phyloP scores from a whole-genome alignment of 2,329 filamentous ascomycete genomes.

The Nannizzia gypsea region DNA sequence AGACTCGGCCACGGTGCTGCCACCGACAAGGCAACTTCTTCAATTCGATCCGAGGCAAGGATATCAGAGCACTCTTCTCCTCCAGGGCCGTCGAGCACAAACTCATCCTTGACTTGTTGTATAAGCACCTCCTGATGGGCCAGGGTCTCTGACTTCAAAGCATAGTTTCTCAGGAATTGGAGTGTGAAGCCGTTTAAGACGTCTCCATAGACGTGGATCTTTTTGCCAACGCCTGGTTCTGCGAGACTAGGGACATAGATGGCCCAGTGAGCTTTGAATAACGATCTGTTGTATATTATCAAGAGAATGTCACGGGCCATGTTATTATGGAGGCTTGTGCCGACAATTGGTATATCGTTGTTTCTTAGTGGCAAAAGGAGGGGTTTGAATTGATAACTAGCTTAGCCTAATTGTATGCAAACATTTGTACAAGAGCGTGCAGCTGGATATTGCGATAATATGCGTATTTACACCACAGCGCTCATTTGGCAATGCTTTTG shows the following conservation, averaged over 20 bases:
- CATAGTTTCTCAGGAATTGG: slow-evolving; percentile 17
- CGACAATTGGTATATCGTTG: neutral
- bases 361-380: neutral
- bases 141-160: slow-evolving; percentile 8
- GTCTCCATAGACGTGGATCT: slow-evolving; percentile 17
- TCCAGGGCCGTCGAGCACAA: neutral
- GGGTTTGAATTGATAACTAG: neutral
- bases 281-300: slow-evolving; percentile 16
- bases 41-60: slow-evolving; percentile 12
- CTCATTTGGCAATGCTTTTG: too few species aligned
- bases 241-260: slow-evolving; percentile 16
- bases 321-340: neutral
- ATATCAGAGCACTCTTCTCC: slow-evolving; percentile 3
- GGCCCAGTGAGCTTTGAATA: slow-evolving; percentile 21
- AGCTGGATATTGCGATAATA: too few species aligned
- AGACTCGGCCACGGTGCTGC: slow-evolving; percentile 17
- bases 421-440: too few species aligned
- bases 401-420: too few species aligned
- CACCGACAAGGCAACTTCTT: slow-evolving; percentile 16
- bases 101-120: neutral
- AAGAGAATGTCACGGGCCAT: slow-evolving; percentile 14
- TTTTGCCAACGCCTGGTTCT: slow-evolving; percentile 15
- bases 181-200: slow-evolving; percentile 16
- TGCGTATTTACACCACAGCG: too few species aligned
- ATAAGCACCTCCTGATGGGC: neutral